A percentile compares a stretch with the other conserved stretches of the same genome.
Evolutionary conservation across 2,329 filamentous ascomycete genomes (phyloP).

Genomic region (Aureobasidium sp.): DNA sequence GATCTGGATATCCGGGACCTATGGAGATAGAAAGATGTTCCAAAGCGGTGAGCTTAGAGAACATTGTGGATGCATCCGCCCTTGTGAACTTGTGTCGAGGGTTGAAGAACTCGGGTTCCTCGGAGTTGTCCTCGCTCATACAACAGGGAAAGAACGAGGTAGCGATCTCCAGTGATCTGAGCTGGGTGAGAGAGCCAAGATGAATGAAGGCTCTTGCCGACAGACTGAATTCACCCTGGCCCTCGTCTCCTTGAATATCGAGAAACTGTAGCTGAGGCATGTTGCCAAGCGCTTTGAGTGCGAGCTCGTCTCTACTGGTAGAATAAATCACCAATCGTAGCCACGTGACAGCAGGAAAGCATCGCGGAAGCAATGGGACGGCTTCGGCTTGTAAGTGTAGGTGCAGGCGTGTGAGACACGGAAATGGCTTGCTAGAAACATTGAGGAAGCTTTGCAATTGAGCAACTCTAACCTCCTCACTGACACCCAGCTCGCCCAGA

Average conservation of each 20-base stretch:
- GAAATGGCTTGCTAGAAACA: no score
- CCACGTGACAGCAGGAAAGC: no score
- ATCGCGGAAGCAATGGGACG: no score
- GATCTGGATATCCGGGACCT: neutral
- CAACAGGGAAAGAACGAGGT: neutral
- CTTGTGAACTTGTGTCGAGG: neutral
- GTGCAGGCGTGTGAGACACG: no score
- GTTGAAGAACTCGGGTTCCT: neutral
- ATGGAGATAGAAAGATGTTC: neutral
- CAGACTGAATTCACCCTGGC: no score
- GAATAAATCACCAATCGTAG: no score
- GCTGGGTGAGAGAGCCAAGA: neutral
- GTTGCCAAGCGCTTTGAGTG: no score
- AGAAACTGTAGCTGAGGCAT: neutral
- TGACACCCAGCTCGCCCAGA: no score
- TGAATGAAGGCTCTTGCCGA: neutral
- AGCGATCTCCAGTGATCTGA: neutral
- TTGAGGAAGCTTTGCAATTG: no score
- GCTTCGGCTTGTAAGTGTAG: no score
- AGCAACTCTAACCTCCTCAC: no score
- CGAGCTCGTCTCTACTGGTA: no score
- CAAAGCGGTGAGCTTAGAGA: neutral
- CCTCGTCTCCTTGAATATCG: neutral
- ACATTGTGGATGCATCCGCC: neutral
- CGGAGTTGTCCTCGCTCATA: neutral